These are phyloP conservation scores for Limnanthes douglasii DNA, from an alignment of 345 rosid species.

Conservation along the genomic window DNA sequence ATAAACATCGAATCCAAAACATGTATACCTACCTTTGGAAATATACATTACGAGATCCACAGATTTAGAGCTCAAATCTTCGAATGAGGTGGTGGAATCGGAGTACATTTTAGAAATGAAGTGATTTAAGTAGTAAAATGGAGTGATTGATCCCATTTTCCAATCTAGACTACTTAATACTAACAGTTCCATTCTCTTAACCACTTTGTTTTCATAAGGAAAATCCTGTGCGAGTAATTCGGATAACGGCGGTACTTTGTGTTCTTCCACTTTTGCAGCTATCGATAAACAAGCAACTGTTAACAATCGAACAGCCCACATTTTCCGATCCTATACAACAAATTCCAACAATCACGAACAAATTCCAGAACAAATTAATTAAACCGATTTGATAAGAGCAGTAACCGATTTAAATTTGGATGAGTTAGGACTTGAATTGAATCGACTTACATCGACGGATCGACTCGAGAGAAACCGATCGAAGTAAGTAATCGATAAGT, in stretches of 20 bases:
- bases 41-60: constrained; percentile 31
- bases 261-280: constrained; percentile 85
- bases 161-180: constrained; percentile 59
- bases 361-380: background rate
- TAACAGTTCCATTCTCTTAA: constrained; percentile 56
- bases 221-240: constrained; percentile 31
- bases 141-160: constrained; percentile 58
- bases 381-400: background rate
- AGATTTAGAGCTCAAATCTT: constrained; percentile 24
- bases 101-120: constrained; percentile 27
- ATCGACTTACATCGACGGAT: constrained; percentile 45
- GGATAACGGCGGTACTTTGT: constrained; percentile 43
- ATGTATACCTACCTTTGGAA: constrained; percentile 59
- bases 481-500: constrained; percentile 47
- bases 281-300: constrained; percentile 66
- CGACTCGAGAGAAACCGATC: constrained; percentile 54
- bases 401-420: background rate
- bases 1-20: no score
- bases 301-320: constrained; percentile 58
- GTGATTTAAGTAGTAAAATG: constrained; percentile 52
- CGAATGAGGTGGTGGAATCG: constrained; percentile 14
- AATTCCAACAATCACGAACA: background rate
- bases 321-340: constrained; percentile 38
- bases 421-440: background rate
- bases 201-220: constrained; percentile 30